Conservation (phyloP, 1,284 basidiomycete genomes). For the Trametes hirsuta region DNA sequence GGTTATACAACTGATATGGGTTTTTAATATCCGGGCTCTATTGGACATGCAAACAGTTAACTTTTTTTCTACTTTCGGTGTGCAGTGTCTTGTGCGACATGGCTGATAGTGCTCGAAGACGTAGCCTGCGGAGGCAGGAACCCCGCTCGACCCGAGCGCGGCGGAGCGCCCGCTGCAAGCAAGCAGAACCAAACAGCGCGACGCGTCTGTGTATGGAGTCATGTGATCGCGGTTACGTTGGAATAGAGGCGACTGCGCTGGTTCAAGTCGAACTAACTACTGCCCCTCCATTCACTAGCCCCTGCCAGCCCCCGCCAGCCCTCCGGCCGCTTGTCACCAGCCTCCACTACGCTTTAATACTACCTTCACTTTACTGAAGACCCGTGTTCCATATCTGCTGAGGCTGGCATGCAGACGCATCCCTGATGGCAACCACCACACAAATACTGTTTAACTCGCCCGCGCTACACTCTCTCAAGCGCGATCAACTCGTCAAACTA, state of each 20-base stretch:
- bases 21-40: too few species aligned
- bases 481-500: constrained; percentile 77
- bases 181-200: constrained; percentile 10
- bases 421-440: constrained; percentile 63
- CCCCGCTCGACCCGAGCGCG: background rate
- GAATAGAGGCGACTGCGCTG: constrained; percentile 10
- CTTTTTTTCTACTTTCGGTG: too few species aligned
- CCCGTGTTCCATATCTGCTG: background rate
- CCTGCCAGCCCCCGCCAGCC: background rate
- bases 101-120: too few species aligned
- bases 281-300: background rate
- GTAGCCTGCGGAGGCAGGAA: too few species aligned
- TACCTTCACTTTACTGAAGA: background rate
- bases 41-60: too few species aligned
- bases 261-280: constrained; percentile 10
- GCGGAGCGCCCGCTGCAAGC: background rate
- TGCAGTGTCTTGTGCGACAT: too few species aligned
- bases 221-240: constrained; percentile 17
- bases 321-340: background rate
- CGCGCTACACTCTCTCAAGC: constrained; percentile 76
- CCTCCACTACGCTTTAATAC: background rate
- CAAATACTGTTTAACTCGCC: constrained; percentile 81
- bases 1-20: too few species aligned
- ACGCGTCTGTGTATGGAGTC: constrained; percentile 9
- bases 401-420: background rate